Evolutionary conservation across 305 asterid species (phyloP).

Genomic region (Nicotiana rustica): DNA sequence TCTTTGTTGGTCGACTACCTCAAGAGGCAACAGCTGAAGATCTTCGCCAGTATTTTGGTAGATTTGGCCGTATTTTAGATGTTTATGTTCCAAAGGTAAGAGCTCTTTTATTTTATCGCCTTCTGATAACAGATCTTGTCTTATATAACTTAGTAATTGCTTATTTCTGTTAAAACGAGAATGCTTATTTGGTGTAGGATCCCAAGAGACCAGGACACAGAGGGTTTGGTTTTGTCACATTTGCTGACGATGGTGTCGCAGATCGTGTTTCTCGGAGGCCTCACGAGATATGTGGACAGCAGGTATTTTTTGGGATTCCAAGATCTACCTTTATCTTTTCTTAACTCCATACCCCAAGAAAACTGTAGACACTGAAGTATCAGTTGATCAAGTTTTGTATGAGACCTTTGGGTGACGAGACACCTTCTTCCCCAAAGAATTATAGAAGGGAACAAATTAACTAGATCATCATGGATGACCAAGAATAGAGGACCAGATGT

Average conservation of each 20-base stretch:
- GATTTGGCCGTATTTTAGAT: slow-evolving; percentile 94
- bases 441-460: neutral
- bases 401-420: slow-evolving; percentile 26
- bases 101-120: slow-evolving; percentile 15
- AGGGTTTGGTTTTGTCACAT: slow-evolving; percentile 98
- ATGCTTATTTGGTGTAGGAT: slow-evolving; percentile 61
- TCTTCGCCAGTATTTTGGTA: slow-evolving; percentile 92
- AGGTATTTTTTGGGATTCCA: slow-evolving; percentile 54
- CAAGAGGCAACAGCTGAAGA: slow-evolving; percentile 96
- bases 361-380: neutral
- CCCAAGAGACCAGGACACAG: slow-evolving; percentile 97
- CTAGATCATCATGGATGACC: neutral
- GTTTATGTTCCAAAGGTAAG: slow-evolving; percentile 96
- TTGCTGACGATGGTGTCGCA: slow-evolving; percentile 97
- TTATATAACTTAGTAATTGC: slow-evolving; percentile 25
- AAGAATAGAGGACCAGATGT: neutral
- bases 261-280: slow-evolving; percentile 97
- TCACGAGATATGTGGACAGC: slow-evolving; percentile 98
- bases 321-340: neutral
- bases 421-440: neutral
- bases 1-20: slow-evolving; percentile 98
- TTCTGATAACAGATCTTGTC: neutral
- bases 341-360: neutral
- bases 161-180: slow-evolving; percentile 1
- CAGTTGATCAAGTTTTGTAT: slow-evolving; percentile 17